Percentiles rank a stretch among this genome's conserved stretches.
Conservation (phyloP, 768 basidiomycete species). For the Heimioporus sp. region DNA sequence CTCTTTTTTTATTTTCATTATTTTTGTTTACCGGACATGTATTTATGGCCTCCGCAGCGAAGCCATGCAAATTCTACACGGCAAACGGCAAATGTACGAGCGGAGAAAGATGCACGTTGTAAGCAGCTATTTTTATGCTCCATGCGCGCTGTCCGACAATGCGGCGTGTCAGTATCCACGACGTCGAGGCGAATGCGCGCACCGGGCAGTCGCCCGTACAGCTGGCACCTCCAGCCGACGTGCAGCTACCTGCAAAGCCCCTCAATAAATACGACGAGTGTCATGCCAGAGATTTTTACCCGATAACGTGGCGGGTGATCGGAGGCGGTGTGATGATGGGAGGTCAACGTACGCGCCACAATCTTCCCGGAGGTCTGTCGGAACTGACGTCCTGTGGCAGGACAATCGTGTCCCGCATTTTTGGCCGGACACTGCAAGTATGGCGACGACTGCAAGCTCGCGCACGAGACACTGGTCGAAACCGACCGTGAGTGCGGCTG, state of each 20-base stretch:
- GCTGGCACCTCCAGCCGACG: constrained; percentile 2
- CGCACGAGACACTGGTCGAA: constrained; percentile 26
- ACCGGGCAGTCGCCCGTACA: background rate
- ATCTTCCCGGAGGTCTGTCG: no score
- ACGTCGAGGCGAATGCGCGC: constrained; percentile 14
- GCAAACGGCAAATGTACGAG: constrained; percentile 47
- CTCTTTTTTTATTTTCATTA: background rate
- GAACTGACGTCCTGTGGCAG: constrained; percentile 6
- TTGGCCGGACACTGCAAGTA: constrained; percentile 22
- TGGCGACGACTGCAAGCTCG: constrained; percentile 28
- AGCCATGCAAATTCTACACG: constrained; percentile 57
- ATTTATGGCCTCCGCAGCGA: constrained; percentile 37
- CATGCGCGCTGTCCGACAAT: background rate
- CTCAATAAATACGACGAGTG: constrained; percentile 33
- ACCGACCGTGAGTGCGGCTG: constrained; percentile 18
- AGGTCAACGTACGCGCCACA: constrained; percentile 25
- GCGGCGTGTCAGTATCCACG: constrained; percentile 43
- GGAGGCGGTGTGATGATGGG: constrained; percentile 75
- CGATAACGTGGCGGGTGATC: constrained; percentile 74
- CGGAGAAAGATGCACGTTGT: constrained; percentile 61
- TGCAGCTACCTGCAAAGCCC: constrained; percentile 28
- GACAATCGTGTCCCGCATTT: constrained; percentile 26
- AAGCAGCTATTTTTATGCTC: constrained; percentile 21
- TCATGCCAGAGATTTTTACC: constrained; percentile 52
- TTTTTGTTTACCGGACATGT: background rate